A percentile compares a stretch with the other conserved stretches of the same genome.
phyloP scores from a whole-genome alignment of 108 stramenopile species.

The Nannochloropsis gaditana region DNA sequence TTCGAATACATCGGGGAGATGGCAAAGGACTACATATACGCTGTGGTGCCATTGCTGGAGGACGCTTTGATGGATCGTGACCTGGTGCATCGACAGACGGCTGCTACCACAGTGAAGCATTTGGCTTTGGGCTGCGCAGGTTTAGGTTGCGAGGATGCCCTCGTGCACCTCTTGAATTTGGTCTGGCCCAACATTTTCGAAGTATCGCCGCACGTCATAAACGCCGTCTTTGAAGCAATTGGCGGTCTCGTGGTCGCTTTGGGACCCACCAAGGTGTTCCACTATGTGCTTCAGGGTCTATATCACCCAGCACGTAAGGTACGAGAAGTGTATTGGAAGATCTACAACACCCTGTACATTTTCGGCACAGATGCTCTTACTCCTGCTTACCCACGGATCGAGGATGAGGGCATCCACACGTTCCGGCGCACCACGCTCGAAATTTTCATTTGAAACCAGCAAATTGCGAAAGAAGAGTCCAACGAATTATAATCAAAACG shows the following conservation, averaged over 20 bases:
- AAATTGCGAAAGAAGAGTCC: too few species aligned
- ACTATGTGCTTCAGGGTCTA: slow-evolving; percentile 88
- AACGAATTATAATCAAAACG: too few species aligned
- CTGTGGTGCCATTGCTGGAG: slow-evolving; percentile 88
- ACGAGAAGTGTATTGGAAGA: slow-evolving; percentile 95
- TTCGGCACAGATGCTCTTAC: slow-evolving; percentile 89
- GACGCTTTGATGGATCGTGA: slow-evolving; percentile 99
- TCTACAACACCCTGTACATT: slow-evolving; percentile 97
- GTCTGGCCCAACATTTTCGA: slow-evolving; percentile 99
- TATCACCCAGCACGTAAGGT: slow-evolving; percentile 97
- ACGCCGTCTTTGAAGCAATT: slow-evolving; percentile 95
- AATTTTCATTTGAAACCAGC: slow-evolving; percentile 71
- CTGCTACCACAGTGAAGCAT: slow-evolving; percentile 93
- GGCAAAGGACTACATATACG: slow-evolving; percentile 98
- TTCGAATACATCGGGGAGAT: slow-evolving; percentile 99
- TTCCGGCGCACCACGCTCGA: slow-evolving; percentile 82
- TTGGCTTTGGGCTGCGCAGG: slow-evolving; percentile 89
- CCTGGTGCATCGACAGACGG: slow-evolving; percentile 89
- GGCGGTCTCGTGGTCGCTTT: slow-evolving; percentile 91
- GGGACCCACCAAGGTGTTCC: slow-evolving; percentile 77
- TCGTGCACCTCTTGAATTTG: slow-evolving; percentile 90
- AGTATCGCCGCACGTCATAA: slow-evolving; percentile 88
- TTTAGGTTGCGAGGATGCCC: slow-evolving; percentile 93
- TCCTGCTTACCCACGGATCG: slow-evolving; percentile 76
- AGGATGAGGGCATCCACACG: slow-evolving; percentile 74